These are phyloP conservation scores for Phyllosticta citrichinensis DNA, from an alignment of 2,329 filamentous ascomycete species.

Conservation along the genomic window DNA sequence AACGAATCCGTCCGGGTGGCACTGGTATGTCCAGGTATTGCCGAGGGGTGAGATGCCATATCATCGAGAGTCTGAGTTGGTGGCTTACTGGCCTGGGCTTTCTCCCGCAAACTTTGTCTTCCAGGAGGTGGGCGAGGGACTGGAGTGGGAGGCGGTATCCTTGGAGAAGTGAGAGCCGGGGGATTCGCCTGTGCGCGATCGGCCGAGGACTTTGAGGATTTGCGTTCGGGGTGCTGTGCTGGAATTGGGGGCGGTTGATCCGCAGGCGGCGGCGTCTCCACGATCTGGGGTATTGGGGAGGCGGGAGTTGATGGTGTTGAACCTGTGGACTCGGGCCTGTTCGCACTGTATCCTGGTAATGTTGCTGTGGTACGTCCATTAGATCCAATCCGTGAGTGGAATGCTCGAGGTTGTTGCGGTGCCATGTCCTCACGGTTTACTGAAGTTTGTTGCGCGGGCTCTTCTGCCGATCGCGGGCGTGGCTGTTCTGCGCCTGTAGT, in stretches of 20 bases:
- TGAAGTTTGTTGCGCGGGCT: conserved; percentile 18
- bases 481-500: neutral
- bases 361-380: conserved; percentile 47
- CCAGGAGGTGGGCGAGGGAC: conserved; percentile 2
- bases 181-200: conserved; percentile 15
- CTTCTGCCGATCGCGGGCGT: conserved; percentile 7
- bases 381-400: conserved; percentile 47
- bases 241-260: conserved; percentile 16
- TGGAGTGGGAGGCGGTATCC: conserved; percentile 1
- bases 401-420: conserved; percentile 30
- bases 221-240: conserved; percentile 39
- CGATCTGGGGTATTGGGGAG: conserved; percentile 42
- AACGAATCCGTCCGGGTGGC: conserved; percentile 61
- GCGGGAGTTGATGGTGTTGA: conserved; percentile 23
- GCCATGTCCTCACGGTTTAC: conserved; percentile 17
- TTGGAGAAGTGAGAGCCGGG: conserved; percentile 2
- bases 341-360: conserved; percentile 35
- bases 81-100: conserved; percentile 28
- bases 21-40: conserved; percentile 54
- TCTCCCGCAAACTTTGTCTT: conserved; percentile 17
- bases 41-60: conserved; percentile 54
- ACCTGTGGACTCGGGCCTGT: conserved; percentile 42
- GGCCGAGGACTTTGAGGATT: conserved; percentile 32
- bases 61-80: conserved; percentile 50
- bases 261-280: conserved; percentile 48